A percentile compares a stretch with the other conserved stretches of the same genome.
phyloP scores from a whole-genome alignment of 2,329 filamentous ascomycete species.

The Neopestalotiopsis sp. region DNA sequence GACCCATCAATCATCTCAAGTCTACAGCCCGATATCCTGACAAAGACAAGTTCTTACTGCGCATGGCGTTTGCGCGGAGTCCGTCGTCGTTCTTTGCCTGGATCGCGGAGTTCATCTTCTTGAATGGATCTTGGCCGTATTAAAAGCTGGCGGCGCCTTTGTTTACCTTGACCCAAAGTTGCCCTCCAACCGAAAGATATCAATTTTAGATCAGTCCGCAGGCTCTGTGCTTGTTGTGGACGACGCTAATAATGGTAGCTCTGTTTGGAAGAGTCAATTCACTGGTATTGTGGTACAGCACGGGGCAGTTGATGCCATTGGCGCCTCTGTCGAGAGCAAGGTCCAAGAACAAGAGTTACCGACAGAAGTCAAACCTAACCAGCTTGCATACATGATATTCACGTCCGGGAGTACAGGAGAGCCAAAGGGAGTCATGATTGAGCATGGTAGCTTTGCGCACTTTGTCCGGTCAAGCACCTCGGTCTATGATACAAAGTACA shows the following conservation, averaged over 20 bases:
- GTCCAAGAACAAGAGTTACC: not conserved
- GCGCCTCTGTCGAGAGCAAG: not conserved
- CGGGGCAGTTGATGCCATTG: not conserved
- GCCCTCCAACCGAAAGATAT: not conserved
- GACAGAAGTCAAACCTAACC: not conserved
- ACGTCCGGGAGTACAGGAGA: slow-evolving; percentile 19
- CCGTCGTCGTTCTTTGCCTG: not conserved
- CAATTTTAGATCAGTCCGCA: not conserved
- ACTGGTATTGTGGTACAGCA: not conserved
- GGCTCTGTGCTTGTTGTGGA: not conserved
- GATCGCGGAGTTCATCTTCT: not conserved
- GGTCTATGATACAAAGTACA: not conserved
- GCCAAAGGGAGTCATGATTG: slow-evolving; percentile 19
- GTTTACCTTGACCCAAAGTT: not conserved
- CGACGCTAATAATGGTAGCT: not conserved
- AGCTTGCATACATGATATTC: slow-evolving; percentile 13
- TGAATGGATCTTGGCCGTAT: not conserved
- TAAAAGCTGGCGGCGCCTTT: slow-evolving; percentile 1
- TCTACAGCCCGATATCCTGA: not conserved
- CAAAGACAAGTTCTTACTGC: not conserved
- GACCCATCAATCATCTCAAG: not conserved
- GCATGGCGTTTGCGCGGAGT: not conserved
- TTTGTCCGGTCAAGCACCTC: not conserved
- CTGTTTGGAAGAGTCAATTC: not conserved
- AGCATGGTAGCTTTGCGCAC: slow-evolving; percentile 13